Conservation (phyloP, 176 grass and related monocot genomes). For the Triticum monococcum region DNA sequence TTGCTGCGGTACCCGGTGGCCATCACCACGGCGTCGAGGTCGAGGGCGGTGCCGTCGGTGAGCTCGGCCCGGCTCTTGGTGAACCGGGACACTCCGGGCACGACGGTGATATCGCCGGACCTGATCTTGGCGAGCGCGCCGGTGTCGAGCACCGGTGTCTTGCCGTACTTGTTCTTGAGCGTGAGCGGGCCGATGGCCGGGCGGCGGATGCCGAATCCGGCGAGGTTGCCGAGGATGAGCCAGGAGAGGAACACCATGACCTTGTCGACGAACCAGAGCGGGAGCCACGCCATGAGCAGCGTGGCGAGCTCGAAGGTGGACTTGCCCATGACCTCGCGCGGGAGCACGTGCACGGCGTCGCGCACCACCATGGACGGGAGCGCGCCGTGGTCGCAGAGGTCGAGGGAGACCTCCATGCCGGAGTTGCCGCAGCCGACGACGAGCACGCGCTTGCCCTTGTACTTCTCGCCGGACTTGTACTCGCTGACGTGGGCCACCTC, state of each 20-base stretch:
- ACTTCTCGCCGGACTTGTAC: conserved; percentile 63
- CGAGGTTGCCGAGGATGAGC: conserved; percentile 59
- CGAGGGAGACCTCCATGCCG: conserved; percentile 89
- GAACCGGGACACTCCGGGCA: conserved; percentile 51
- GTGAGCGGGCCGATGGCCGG: conserved; percentile 63
- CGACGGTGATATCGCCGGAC: conserved; percentile 62
- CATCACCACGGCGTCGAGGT: conserved; percentile 65
- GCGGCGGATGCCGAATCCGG: conserved; percentile 56
- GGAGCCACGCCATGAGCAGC: conserved; percentile 72
- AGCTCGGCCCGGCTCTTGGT: conserved; percentile 42
- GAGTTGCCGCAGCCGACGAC: conserved; percentile 89
- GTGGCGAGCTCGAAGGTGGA: conserved; percentile 80
- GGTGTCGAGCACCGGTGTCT: conserved; percentile 73
- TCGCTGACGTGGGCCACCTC: conserved; percentile 51
- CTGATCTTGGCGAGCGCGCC: conserved; percentile 56
- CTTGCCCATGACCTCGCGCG: conserved; percentile 69
- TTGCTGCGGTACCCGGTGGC: conserved; percentile 87
- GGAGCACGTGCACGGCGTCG: conserved; percentile 78
- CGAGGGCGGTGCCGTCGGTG: conserved; percentile 47
- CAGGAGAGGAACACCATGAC: conserved; percentile 63
- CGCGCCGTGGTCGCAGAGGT: conserved; percentile 63
- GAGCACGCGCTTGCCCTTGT: conserved; percentile 65
- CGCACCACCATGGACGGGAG: conserved; percentile 78
- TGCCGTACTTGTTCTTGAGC: conserved; percentile 64
- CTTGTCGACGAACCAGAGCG: conserved; percentile 78